phyloP scores from a whole-genome alignment of 352 stramenopile genomes.

The Globisporangium uncinulatum region DNA sequence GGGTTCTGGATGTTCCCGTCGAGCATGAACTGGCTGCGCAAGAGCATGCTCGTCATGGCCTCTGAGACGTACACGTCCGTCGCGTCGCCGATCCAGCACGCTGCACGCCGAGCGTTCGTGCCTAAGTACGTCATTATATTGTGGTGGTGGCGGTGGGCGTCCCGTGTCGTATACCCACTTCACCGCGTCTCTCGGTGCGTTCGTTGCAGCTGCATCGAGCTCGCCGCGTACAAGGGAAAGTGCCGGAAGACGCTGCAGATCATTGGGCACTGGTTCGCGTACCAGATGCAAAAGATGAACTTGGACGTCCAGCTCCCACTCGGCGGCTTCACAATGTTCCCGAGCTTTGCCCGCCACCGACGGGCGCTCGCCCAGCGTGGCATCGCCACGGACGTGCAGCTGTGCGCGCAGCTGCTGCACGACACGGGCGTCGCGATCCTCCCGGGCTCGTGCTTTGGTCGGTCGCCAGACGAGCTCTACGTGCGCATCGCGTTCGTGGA shows the following conservation, averaged over 20 bases:
- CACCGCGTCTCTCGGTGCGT: background rate
- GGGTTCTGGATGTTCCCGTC: constrained; percentile 84
- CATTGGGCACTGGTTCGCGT: constrained; percentile 76
- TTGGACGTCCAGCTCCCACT: constrained; percentile 70
- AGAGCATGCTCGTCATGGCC: constrained; percentile 86
- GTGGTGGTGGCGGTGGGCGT: background rate
- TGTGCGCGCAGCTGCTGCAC: constrained; percentile 73
- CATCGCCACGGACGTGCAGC: constrained; percentile 66
- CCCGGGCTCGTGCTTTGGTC: constrained; percentile 78
- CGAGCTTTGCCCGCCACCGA: constrained; percentile 68
- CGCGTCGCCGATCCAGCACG: constrained; percentile 81
- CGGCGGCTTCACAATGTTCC: constrained; percentile 83
- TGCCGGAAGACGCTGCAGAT: constrained; percentile 79
- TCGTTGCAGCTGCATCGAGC: constrained; percentile 58
- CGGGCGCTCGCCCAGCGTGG: constrained; percentile 52
- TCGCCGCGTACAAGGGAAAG: constrained; percentile 75
- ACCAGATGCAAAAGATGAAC: constrained; percentile 83
- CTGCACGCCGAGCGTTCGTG: constrained; percentile 72
- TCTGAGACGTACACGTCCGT: constrained; percentile 88
- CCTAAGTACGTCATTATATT: constrained; percentile 39
- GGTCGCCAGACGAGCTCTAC: constrained; percentile 69
- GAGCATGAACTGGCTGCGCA: constrained; percentile 73
- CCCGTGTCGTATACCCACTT: background rate
- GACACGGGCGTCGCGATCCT: constrained; percentile 84
- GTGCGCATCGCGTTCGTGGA: constrained; percentile 82